phyloP scores from a whole-genome alignment of 2,329 filamentous ascomycete species.

The Aureobasidium sp. region DNA sequence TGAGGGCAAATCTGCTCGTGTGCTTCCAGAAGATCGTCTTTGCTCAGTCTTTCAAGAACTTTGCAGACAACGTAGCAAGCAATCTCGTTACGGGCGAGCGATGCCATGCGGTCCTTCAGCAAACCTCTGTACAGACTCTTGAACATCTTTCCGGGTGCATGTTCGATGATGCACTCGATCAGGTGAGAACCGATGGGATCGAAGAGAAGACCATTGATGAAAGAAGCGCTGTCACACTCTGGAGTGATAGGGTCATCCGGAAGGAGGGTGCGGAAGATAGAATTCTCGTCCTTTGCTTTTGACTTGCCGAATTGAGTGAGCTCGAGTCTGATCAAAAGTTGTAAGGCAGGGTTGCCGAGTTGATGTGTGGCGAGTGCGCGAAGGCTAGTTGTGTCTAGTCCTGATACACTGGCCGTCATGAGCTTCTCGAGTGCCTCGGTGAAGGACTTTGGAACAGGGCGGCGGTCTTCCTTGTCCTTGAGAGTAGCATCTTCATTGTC shows the following conservation, averaged over 20 bases:
- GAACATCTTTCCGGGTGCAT: conserved; percentile 81
- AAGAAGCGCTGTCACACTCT: conserved; percentile 64
- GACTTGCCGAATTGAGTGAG: conserved; percentile 64
- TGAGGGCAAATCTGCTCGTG: conserved; percentile 66
- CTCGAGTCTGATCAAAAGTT: conserved; percentile 81
- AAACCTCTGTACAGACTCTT: conserved; percentile 76
- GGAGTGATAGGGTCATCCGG: conserved; percentile 72
- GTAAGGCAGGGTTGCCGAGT: conserved; percentile 86
- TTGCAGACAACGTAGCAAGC: conserved; percentile 81
- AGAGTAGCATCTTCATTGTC: background rate
- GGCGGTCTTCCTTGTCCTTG: conserved; percentile 35
- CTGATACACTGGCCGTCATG: conserved; percentile 65
- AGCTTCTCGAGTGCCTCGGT: conserved; percentile 70
- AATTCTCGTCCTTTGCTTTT: conserved; percentile 56
- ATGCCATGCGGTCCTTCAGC: conserved; percentile 72
- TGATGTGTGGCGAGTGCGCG: conserved; percentile 80
- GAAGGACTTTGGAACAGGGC: conserved; percentile 71
- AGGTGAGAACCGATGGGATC: conserved; percentile 85
- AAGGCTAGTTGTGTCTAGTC: conserved; percentile 71
- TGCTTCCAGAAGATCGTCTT: conserved; percentile 72
- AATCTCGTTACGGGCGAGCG: conserved; percentile 79
- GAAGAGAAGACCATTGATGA: conserved; percentile 82
- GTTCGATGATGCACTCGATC: conserved; percentile 75
- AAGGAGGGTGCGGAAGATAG: conserved; percentile 69
- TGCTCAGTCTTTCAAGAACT: conserved; percentile 74